Evolutionary conservation across 2,329 filamentous ascomycete genomes (phyloP), one percentile per base, ranked within the genome.

Genomic region (Colletotrichum paranaense): DNA sequence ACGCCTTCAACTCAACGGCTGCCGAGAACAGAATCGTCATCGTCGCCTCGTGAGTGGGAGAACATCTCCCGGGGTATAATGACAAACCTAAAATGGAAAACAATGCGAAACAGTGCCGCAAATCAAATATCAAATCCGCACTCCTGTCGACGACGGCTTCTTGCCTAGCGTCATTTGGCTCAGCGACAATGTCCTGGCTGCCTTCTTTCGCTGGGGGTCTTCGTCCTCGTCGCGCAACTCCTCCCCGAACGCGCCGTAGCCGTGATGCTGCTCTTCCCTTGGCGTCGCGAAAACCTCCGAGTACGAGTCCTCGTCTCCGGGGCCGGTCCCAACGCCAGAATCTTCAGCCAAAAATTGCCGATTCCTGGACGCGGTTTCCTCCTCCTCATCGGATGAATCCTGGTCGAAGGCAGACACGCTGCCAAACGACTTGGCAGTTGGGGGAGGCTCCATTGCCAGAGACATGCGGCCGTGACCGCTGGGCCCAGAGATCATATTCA

Each of bases 171-270:
- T 92, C 76, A 92, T 80, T 78, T 90, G 89, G 73, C 89, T 90
- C 12, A 93, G 84, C 32, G 89, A 93, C 78, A 94, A 86, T 56
- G 90, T 92, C 75, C 89, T 88, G 26, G 89, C 90, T 1, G 91
- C 90, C 78, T 84, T 89, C 74, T 88, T 88, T 63, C 82, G 81
- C 58, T 80, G 81, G 24, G 81, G 77, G 11, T 82, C 80, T 62
- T 83, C 82, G 24, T 82, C 82, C 30, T 83, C 83, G 28, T 77
- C 81, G 52, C 73, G 80, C 74, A 84, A 80, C 77, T 84, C 84
- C 79, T 84, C 86, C 66, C 81, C 86, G 59, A 85, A 86, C 5
- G 81, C 83, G 28, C 75, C 82, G 35, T 81, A 80, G 16, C 78
- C 74, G 5, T 79, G 76, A 5, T 76, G 69, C 8, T 79, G 77